phyloP scores from a whole-genome alignment of 176 grass and related monocot species.

The Carex cristatella region DNA sequence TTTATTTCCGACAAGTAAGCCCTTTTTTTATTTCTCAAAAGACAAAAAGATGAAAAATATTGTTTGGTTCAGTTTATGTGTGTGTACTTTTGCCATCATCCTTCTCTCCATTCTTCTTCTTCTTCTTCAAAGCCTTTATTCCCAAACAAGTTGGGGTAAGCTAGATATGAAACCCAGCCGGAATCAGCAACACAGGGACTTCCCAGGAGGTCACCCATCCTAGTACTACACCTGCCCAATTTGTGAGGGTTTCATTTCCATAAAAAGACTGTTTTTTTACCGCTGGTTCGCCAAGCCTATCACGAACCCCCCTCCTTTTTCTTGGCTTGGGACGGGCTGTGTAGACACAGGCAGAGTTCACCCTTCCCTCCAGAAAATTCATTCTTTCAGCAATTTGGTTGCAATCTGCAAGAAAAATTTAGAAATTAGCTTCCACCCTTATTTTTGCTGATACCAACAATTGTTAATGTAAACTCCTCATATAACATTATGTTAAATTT shows the following conservation, averaged over 20 bases:
- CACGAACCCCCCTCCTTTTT: too few relatives aligned
- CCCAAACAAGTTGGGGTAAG: too few relatives aligned
- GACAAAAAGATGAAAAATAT: background rate
- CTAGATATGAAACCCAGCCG: too few relatives aligned
- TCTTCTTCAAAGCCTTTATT: too few relatives aligned
- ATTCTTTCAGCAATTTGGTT: background rate
- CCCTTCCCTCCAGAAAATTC: background rate
- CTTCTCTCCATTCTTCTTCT: background rate
- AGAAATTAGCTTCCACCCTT: background rate
- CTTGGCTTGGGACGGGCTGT: too few relatives aligned
- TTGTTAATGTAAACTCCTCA: background rate
- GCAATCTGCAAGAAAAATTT: background rate
- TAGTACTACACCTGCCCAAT: too few relatives aligned
- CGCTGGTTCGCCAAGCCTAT: too few relatives aligned
- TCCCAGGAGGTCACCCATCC: too few relatives aligned
- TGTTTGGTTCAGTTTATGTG: background rate
- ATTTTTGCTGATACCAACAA: background rate
- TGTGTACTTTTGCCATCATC: background rate
- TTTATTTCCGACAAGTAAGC: slow-evolving; percentile 74
- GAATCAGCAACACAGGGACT: too few relatives aligned
- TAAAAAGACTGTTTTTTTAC: too few relatives aligned
- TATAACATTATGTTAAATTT: background rate
- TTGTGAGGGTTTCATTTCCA: too few relatives aligned
- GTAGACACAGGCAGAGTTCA: too few relatives aligned
- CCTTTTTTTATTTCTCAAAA: slow-evolving; percentile 3